phyloP scores from a whole-genome alignment of 2,329 filamentous ascomycete genomes.

The Exophiala alcalophila region DNA sequence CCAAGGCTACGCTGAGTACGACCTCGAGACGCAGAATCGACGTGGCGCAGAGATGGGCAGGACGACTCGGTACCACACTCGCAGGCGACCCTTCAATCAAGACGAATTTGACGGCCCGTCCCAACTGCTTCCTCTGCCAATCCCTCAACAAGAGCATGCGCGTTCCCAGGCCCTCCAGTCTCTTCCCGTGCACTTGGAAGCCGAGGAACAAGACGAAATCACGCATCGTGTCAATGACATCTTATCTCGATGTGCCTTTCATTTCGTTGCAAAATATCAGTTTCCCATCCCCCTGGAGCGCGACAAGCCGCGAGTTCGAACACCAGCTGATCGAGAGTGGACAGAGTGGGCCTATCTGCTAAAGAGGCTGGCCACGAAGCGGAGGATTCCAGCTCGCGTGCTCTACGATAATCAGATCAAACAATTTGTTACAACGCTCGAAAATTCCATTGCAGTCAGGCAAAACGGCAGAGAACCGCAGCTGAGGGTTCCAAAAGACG shows the following conservation, averaged over 20 bases:
- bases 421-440: conserved; percentile 81
- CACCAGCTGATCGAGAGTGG: conserved; percentile 78
- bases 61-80: conserved; percentile 27
- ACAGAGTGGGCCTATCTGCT: conserved; percentile 88
- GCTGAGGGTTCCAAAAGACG: conserved; percentile 78
- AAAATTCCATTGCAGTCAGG: conserved; percentile 82
- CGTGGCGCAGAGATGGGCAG: conserved; percentile 25
- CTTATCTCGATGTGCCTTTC: conserved; percentile 79
- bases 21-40: conserved; percentile 26
- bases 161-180: conserved; percentile 78
- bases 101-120: conserved; percentile 89
- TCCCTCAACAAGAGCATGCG: conserved; percentile 67
- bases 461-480: conserved; percentile 44
- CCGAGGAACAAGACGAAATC: conserved; percentile 81
- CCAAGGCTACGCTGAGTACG: conserved; percentile 29
- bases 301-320: conserved; percentile 74
- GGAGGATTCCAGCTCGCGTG: conserved; percentile 77
- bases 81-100: conserved; percentile 62
- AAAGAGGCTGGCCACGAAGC: conserved; percentile 80
- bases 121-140: conserved; percentile 72
- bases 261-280: conserved; percentile 88
- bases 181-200: conserved; percentile 76
- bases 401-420: conserved; percentile 89
- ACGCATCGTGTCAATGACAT: conserved; percentile 78
- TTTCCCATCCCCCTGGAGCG: conserved; percentile 82